Percentiles rank a stretch among this genome's conserved stretches.
These are phyloP conservation scores for Penicillium egyptiacum DNA, from an alignment of 495 filamentous ascomycete species.

Conservation along the genomic window DNA sequence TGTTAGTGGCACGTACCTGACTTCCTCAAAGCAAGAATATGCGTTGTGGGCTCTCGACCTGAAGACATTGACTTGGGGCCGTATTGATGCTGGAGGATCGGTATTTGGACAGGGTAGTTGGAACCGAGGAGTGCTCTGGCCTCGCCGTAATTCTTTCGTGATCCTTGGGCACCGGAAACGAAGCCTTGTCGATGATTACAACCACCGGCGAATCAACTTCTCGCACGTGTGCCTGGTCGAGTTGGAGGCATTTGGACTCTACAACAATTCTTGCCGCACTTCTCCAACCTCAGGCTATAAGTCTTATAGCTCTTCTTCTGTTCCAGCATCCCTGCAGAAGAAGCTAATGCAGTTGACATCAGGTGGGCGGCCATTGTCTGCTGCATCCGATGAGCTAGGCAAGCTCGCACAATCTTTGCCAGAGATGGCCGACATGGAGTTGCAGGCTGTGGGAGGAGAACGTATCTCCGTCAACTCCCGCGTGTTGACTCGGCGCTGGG, in stretches of 20 bases:
- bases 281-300: slow-evolving; percentile 74
- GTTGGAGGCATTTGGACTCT: slow-evolving; percentile 93
- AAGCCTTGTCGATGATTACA: slow-evolving; percentile 96
- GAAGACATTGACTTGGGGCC: slow-evolving; percentile 82
- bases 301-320: slow-evolving; percentile 71
- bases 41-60: slow-evolving; percentile 94
- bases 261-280: slow-evolving; percentile 84
- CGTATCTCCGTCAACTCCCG: slow-evolving; percentile 91
- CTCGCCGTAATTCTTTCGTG: slow-evolving; percentile 88
- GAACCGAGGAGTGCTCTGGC: slow-evolving; percentile 94
- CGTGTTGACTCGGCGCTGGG: slow-evolving; percentile 84
- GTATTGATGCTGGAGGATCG: slow-evolving; percentile 92
- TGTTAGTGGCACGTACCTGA: slow-evolving; percentile 94
- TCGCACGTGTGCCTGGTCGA: slow-evolving; percentile 95
- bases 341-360: slow-evolving; percentile 63
- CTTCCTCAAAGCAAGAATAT: slow-evolving; percentile 97
- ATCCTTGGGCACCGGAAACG: slow-evolving; percentile 90
- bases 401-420: slow-evolving; percentile 70
- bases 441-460: slow-evolving; percentile 85
- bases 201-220: slow-evolving; percentile 96
- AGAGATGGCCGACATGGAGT: slow-evolving; percentile 96
- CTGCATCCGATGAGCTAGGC: slow-evolving; percentile 81
- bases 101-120: slow-evolving; percentile 95
- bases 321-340: slow-evolving; percentile 55
- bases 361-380: slow-evolving; percentile 65